phyloP scores from a whole-genome alignment of 441 rosid genomes.

The Syzygium malaccense region DNA sequence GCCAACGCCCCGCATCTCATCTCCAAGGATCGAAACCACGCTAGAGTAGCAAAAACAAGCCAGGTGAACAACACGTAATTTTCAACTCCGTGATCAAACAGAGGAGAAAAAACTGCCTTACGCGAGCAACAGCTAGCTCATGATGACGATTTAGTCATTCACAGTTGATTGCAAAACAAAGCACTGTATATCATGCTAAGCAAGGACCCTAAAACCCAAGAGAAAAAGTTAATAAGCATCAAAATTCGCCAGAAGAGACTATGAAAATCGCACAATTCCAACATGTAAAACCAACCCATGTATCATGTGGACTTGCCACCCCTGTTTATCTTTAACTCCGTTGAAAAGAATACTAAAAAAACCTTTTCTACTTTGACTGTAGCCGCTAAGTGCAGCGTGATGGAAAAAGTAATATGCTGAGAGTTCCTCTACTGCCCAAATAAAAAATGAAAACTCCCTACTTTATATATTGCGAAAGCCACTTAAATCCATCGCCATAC shows the following conservation, averaged over 20 bases:
- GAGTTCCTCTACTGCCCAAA: slow-evolving; percentile 14
- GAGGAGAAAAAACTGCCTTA: background rate
- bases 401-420: background rate
- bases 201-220: background rate
- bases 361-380: background rate
- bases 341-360: background rate
- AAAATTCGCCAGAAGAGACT: background rate
- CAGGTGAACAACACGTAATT: background rate
- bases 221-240: background rate
- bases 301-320: background rate
- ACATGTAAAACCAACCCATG: background rate
- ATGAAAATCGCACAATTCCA: background rate
- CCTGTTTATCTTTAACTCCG: background rate
- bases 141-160: background rate
- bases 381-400: background rate
- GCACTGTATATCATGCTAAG: background rate
- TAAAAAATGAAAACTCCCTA: slow-evolving; percentile 7
- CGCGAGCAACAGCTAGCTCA: background rate
- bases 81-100: background rate
- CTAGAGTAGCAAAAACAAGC: background rate
- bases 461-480: slow-evolving; percentile 51
- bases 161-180: background rate
- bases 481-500: slow-evolving; percentile 44
- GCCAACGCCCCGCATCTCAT: background rate
- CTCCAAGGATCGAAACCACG: background rate